Percentiles rank a stretch among this genome's conserved stretches.
Evolutionary conservation across 2,329 filamentous ascomycete genomes (phyloP).

Genomic region (Phialophora verrucosa): DNA sequence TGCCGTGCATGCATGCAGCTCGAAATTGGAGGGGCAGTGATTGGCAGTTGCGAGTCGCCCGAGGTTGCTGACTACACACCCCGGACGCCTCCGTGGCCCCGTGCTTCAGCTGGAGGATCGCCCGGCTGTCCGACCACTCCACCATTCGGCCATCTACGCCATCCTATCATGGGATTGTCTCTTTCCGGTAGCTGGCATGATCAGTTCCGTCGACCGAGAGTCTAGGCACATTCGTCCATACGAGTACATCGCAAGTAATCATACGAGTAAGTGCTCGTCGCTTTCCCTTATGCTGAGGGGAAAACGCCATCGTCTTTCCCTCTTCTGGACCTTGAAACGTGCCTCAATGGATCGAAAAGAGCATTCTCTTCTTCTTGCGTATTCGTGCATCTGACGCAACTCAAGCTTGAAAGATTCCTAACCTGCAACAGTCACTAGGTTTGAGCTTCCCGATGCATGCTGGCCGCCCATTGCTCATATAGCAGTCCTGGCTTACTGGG

Average conservation of each 20-base stretch:
- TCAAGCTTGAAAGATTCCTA: neutral
- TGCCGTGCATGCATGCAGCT: constrained; percentile 1
- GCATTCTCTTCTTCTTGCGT: neutral
- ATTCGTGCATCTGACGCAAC: neutral
- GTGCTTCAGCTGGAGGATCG: neutral
- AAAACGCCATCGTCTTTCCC: neutral
- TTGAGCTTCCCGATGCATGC: neutral
- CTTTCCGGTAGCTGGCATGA: constrained; percentile 9
- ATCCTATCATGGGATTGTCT: neutral
- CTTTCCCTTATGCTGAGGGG: neutral
- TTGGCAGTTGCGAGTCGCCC: neutral
- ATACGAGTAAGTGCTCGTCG: neutral
- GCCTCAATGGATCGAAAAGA: neutral
- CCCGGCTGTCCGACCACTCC: no score
- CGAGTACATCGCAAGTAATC: no score
- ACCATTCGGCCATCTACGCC: no score
- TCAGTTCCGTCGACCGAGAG: constrained; percentile 4
- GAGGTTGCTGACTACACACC: constrained; percentile 7
- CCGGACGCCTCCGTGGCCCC: neutral
- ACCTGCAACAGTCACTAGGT: neutral
- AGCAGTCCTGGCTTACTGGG: neutral
- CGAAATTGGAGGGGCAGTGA: constrained; percentile 12
- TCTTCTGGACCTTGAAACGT: neutral
- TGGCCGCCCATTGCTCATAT: neutral
- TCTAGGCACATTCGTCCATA: neutral